Evolutionary conservation across 192 early-diverging fungal genomes (phyloP).

Genomic region (Rhizoclosmatium sp.): DNA sequence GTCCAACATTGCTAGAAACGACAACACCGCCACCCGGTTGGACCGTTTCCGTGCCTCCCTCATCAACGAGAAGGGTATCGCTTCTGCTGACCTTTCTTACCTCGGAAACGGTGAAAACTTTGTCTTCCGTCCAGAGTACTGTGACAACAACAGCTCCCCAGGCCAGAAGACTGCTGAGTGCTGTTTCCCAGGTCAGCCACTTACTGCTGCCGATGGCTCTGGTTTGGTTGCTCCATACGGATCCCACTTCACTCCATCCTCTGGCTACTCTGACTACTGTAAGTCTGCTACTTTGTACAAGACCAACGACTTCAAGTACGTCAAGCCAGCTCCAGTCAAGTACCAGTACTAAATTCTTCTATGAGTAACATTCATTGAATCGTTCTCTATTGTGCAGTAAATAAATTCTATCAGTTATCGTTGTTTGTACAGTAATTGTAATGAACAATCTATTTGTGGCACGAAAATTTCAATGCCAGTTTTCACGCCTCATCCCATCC

Average conservation of each 20-base stretch:
- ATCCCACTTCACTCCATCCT: background rate
- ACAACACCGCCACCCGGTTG: background rate
- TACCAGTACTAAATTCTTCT: background rate
- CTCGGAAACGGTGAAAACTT: conserved; percentile 15
- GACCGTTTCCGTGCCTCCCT: conserved; percentile 28
- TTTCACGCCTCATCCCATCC: background rate
- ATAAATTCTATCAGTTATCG: no score
- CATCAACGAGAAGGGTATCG: conserved; percentile 24
- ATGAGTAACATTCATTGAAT: no score
- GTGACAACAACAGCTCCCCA: background rate
- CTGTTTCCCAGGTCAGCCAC: background rate
- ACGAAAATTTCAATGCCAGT: no score
- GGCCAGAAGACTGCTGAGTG: conserved; percentile 5
- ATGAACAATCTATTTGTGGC: no score
- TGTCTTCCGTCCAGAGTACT: conserved; percentile 13
- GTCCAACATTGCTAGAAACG: conserved; percentile 8
- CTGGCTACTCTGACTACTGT: background rate
- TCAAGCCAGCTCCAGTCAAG: background rate
- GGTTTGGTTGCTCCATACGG: background rate
- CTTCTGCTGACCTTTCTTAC: conserved; percentile 6
- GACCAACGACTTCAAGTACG: background rate
- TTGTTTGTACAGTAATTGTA: no score
- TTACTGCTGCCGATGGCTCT: background rate
- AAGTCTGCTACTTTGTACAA: background rate
- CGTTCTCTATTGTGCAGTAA: no score